These are phyloP conservation scores for Neonectria sp. DNA, from an alignment of 2,329 filamentous ascomycete species.

Conservation along the genomic window DNA sequence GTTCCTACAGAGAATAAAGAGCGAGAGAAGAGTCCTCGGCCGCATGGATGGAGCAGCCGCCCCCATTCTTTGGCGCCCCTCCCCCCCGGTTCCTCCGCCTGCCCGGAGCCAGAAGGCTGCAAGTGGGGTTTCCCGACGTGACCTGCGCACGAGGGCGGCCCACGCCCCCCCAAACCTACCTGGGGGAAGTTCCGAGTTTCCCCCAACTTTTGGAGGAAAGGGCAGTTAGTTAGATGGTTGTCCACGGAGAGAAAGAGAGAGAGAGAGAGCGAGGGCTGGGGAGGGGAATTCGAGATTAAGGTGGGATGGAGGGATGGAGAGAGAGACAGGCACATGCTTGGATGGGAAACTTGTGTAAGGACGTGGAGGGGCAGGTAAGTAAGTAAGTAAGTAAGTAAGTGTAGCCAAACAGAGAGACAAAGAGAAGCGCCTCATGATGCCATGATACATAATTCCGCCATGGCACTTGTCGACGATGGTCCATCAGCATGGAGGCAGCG, in stretches of 20 bases:
- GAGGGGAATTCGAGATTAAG: no score
- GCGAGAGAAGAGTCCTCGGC: conserved; percentile 37
- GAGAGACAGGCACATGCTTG: neutral
- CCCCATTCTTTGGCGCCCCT: conserved; percentile 12
- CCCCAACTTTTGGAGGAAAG: neutral
- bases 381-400: neutral
- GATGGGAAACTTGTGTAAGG: neutral
- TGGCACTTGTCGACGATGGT: neutral
- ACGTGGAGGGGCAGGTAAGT: conserved; percentile 2
- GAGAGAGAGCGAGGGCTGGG: no score
- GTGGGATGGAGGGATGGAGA: no score
- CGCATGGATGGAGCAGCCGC: conserved; percentile 41
- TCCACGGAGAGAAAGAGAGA: neutral
- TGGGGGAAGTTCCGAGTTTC: conserved; percentile 20
- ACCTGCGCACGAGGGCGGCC: neutral
- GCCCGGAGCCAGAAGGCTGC: conserved; percentile 40
- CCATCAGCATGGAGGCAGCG: neutral
- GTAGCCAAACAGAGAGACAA: conserved; percentile 12
- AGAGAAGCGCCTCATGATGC: conserved; percentile 31
- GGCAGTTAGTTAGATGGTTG: neutral
- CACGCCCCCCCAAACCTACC: conserved; percentile 21
- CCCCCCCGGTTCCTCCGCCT: conserved; percentile 46
- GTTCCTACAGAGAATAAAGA: neutral
- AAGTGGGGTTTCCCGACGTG: conserved; percentile 22
- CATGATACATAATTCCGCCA: conserved; percentile 17